phyloP scores from a whole-genome alignment of 352 stramenopile species.

The Phytophthora pinifolia region DNA sequence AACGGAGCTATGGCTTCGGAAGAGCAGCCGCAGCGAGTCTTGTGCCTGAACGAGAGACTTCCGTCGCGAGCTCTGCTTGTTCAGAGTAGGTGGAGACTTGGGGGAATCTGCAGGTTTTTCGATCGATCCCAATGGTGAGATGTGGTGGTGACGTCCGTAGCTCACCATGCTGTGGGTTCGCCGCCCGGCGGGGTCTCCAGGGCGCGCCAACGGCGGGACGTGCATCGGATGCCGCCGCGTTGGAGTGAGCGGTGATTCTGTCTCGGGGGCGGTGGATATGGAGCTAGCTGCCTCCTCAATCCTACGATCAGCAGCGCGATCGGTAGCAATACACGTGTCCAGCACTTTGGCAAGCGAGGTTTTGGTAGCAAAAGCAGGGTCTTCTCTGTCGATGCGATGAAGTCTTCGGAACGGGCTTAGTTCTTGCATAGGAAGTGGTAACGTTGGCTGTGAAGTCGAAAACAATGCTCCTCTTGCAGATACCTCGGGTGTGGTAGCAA shows the following conservation, averaged over 20 bases:
- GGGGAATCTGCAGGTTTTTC: background rate
- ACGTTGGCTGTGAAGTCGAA: background rate
- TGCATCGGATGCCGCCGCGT: constrained; percentile 15
- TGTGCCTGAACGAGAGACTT: constrained; percentile 36
- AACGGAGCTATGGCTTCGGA: constrained; percentile 20
- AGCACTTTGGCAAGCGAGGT: constrained; percentile 32
- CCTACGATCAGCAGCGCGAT: background rate
- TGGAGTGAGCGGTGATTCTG: background rate
- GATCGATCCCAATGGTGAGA: constrained; percentile 4
- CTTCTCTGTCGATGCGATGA: constrained; percentile 3
- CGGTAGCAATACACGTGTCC: constrained; percentile 18
- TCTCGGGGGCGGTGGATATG: background rate
- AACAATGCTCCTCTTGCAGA: background rate
- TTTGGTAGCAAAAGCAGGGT: constrained; percentile 11
- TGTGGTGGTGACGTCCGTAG: constrained; percentile 5
- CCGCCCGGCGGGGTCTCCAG: background rate
- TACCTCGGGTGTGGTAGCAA: background rate
- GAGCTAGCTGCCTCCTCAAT: background rate
- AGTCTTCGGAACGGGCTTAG: background rate
- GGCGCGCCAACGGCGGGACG: constrained; percentile 3
- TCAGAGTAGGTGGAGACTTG: constrained; percentile 6
- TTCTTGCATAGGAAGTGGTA: background rate
- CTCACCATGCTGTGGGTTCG: background rate
- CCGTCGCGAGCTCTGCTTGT: constrained; percentile 11
- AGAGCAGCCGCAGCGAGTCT: constrained; percentile 39